phyloP scores from a whole-genome alignment of 257 asterid genomes.

The Solanum chiquidenum region DNA sequence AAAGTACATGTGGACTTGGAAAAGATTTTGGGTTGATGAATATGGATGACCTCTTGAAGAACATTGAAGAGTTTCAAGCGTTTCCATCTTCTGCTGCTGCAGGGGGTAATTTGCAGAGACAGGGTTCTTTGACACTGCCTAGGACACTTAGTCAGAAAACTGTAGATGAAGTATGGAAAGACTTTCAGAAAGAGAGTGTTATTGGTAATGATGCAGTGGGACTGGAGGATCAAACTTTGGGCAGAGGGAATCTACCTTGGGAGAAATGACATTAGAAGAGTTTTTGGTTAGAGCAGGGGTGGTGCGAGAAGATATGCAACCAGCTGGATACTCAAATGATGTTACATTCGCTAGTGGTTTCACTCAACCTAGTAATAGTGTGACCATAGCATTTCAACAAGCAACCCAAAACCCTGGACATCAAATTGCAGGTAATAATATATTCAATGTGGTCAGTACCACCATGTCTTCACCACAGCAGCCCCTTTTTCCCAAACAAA shows the following conservation, averaged over 20 bases:
- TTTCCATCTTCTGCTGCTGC: slow-evolving; percentile 18
- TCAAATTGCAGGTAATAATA: not conserved
- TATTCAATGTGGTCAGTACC: not conserved
- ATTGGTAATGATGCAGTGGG: slow-evolving; percentile 26
- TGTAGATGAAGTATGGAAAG: slow-evolving; percentile 85
- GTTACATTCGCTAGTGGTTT: slow-evolving; percentile 29
- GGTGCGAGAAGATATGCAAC: slow-evolving; percentile 60
- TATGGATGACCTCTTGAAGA: slow-evolving; percentile 86
- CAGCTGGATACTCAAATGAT: slow-evolving; percentile 17
- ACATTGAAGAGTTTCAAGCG: slow-evolving; percentile 74
- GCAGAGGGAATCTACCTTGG: slow-evolving; percentile 62
- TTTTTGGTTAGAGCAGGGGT: slow-evolving; percentile 69
- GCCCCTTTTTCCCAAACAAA: slow-evolving; percentile 4
- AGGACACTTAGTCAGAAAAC: slow-evolving; percentile 79
- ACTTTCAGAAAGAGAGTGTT: slow-evolving; percentile 42
- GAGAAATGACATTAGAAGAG: slow-evolving; percentile 82
- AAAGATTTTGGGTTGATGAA: slow-evolving; percentile 88
- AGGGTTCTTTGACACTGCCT: slow-evolving; percentile 78
- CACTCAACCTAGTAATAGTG: slow-evolving; percentile 10
- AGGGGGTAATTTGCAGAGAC: slow-evolving; percentile 65
- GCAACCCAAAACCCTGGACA: slow-evolving; percentile 23
- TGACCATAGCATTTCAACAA: slow-evolving; percentile 43
- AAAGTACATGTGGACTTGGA: slow-evolving; percentile 54
- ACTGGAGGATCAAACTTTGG: slow-evolving; percentile 31
- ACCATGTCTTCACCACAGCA: not conserved